A percentile compares a stretch with the other conserved stretches of the same genome.
Evolutionary conservation across 768 basidiomycete genomes (phyloP).

Genomic region (Hypholoma fasciculare): DNA sequence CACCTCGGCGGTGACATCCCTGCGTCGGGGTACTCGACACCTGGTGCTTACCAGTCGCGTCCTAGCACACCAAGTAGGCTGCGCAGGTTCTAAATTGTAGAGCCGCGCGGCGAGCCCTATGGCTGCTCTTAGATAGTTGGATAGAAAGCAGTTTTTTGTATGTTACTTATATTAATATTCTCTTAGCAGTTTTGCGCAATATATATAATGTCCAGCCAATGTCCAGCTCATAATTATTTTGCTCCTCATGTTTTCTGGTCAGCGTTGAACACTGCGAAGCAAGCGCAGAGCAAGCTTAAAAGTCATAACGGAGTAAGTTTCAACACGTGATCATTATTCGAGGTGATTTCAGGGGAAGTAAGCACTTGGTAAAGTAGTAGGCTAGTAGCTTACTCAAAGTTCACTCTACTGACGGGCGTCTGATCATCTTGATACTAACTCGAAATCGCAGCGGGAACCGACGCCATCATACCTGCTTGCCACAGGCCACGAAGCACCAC

Average conservation of each 20-base stretch:
- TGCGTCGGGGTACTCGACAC: slow-evolving; percentile 55
- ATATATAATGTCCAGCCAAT: neutral
- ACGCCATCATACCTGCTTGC: neutral
- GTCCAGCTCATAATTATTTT: neutral
- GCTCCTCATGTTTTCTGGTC: neutral
- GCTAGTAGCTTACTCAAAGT: neutral
- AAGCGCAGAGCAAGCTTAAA: too few relatives aligned
- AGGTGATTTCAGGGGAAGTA: neutral
- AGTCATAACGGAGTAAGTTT: too few relatives aligned
- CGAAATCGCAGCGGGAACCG: neutral
- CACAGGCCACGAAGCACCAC: neutral
- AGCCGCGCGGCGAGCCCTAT: neutral
- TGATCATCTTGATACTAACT: neutral
- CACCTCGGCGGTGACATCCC: slow-evolving; percentile 28
- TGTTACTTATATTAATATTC: slow-evolving; percentile 2
- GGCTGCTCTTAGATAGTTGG: neutral
- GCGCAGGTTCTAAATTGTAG: slow-evolving; percentile 30
- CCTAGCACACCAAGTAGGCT: slow-evolving; percentile 66
- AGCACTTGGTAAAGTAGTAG: neutral
- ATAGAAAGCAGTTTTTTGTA: neutral
- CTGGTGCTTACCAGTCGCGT: slow-evolving; percentile 49
- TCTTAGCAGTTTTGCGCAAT: neutral
- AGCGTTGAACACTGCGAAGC: too few relatives aligned
- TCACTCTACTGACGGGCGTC: neutral
- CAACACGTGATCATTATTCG: neutral